Conservation (phyloP, 1,284 basidiomycete genomes). For the Sphaerobolus stellatus region DNA sequence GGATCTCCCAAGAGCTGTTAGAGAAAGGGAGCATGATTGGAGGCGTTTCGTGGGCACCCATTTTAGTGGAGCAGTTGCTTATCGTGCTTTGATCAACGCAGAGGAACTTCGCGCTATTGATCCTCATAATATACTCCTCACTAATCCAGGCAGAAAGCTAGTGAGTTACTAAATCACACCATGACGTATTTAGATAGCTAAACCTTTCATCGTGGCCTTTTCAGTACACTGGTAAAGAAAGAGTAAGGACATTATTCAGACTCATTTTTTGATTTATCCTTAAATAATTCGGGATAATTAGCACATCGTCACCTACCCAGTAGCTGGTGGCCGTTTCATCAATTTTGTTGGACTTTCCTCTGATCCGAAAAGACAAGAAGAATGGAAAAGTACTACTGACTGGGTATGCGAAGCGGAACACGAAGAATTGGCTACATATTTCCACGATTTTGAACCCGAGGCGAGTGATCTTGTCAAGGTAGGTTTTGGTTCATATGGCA, state of each 20-base stretch:
- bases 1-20: neutral
- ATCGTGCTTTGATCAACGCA: neutral
- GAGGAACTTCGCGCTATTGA: neutral
- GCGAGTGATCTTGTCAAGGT: neutral
- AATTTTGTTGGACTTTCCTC: neutral
- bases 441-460: neutral
- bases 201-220: neutral
- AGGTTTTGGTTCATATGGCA: neutral
- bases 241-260: no score
- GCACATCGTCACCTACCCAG: neutral
- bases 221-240: neutral
- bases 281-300: neutral
- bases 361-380: neutral
- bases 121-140: neutral
- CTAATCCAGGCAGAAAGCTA: neutral
- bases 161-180: neutral
- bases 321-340: neutral
- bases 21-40: conserved; percentile 18
- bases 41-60: conserved; percentile 5
- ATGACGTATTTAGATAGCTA: neutral
- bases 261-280: neutral
- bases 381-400: conserved; percentile 14
- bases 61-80: neutral
- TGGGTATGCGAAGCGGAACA: neutral
- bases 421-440: neutral